These are phyloP conservation scores for Monosporozyma servazzii DNA, from an alignment of 805 yeast genomes.

Conservation along the genomic window DNA sequence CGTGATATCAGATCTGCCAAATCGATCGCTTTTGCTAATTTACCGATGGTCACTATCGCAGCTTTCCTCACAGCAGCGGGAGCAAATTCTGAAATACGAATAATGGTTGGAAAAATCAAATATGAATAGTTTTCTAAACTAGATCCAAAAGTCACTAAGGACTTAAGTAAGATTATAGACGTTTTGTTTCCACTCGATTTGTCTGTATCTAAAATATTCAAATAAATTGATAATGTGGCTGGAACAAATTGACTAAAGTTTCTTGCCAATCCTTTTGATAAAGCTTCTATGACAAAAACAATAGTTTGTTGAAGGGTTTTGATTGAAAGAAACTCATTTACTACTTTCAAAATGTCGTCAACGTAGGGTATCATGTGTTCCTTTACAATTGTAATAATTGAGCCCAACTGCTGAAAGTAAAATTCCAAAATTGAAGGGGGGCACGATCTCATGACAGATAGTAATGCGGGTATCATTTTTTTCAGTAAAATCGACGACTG, in stretches of 20 bases:
- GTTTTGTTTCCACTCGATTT: conserved; percentile 51
- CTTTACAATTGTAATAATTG: conserved; percentile 70
- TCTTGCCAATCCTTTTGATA: conserved; percentile 80
- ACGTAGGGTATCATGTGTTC: conserved; percentile 84
- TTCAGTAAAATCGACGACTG: conserved; percentile 85
- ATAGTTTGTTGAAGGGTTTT: conserved; percentile 68
- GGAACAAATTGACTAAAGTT: conserved; percentile 84
- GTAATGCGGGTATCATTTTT: conserved; percentile 80
- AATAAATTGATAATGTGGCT: conserved; percentile 61
- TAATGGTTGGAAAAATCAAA: conserved; percentile 77
- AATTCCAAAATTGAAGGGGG: conserved; percentile 74
- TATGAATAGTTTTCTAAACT: conserved; percentile 85
- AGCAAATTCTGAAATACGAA: conserved; percentile 69
- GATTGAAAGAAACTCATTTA: conserved; percentile 60
- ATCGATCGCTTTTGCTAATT: conserved; percentile 60
- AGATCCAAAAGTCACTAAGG: conserved; percentile 78
- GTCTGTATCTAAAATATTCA: conserved; percentile 69
- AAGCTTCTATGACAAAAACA: conserved; percentile 69
- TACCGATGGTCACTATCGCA: conserved; percentile 78
- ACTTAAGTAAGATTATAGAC: conserved; percentile 64
- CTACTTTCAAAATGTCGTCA: conserved; percentile 61
- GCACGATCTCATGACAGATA: conserved; percentile 74
- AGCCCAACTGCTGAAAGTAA: conserved; percentile 80
- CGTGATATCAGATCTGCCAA: conserved; percentile 84
- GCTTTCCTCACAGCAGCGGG: conserved; percentile 49